phyloP scores from a whole-genome alignment of 805 yeast species.

The Saccharomycopsis babjevae region DNA sequence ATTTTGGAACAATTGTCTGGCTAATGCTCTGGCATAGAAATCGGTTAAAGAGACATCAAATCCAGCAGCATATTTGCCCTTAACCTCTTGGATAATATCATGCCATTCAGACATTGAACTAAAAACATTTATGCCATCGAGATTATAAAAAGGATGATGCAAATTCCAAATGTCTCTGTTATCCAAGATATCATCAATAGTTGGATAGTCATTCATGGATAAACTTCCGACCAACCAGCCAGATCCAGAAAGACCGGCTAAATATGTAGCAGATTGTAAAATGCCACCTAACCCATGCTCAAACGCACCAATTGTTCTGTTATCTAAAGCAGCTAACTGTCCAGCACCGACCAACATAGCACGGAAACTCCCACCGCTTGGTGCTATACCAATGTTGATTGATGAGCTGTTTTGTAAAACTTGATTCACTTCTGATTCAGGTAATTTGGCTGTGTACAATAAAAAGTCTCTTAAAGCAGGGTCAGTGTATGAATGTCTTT shows the following conservation, averaged over 20 bases:
- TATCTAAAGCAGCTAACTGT: constrained; percentile 66
- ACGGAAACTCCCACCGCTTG: constrained; percentile 84
- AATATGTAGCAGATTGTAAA: constrained; percentile 57
- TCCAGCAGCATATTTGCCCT: constrained; percentile 41
- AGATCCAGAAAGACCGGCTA: constrained; percentile 77
- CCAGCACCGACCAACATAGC: constrained; percentile 87
- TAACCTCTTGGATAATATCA: constrained; percentile 32
- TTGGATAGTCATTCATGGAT: constrained; percentile 59
- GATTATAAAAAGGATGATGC: constrained; percentile 45
- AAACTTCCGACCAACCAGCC: constrained; percentile 69
- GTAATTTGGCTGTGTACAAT: constrained; percentile 28
- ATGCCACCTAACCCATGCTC: constrained; percentile 61
- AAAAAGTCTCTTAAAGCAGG: constrained; percentile 38
- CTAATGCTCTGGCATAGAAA: constrained; percentile 53
- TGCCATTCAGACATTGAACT: constrained; percentile 36
- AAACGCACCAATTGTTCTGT: constrained; percentile 48
- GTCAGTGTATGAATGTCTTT: constrained; percentile 37
- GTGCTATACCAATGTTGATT: constrained; percentile 47
- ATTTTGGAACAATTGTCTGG: constrained; percentile 51
- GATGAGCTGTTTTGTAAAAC: constrained; percentile 25
- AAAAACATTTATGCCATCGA: constrained; percentile 49
- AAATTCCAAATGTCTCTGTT: constrained; percentile 53
- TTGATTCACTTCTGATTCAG: constrained; percentile 23
- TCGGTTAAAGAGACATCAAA: constrained; percentile 47
- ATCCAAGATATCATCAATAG: constrained; percentile 50